A percentile compares a stretch with the other conserved stretches of the same genome.
phyloP scores from a whole-genome alignment of 768 basidiomycete species.

The Pleurotus sapidus region DNA sequence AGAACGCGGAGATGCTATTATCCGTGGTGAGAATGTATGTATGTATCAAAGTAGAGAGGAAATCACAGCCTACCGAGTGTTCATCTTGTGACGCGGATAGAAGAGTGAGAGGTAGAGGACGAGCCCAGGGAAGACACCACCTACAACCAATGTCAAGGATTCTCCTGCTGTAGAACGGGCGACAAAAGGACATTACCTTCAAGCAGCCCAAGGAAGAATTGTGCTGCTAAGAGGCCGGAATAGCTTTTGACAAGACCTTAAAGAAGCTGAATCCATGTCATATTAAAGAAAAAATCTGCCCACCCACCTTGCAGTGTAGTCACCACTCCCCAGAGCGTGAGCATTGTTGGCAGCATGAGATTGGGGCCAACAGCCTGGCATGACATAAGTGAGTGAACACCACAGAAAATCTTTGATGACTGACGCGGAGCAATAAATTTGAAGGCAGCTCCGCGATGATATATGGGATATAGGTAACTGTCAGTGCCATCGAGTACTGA shows the following conservation, averaged over 20 bases:
- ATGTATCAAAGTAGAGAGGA: constrained; percentile 17
- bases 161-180: too few species aligned
- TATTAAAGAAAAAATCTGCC: background rate
- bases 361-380: constrained; percentile 50
- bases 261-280: background rate
- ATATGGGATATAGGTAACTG: constrained; percentile 45
- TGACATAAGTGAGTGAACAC: too few species aligned
- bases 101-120: constrained; percentile 58
- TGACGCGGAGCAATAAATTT: constrained; percentile 53
- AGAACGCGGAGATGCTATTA: constrained; percentile 42
- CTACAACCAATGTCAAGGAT: too few species aligned
- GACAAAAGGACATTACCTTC: constrained; percentile 26
- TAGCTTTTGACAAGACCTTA: constrained; percentile 46
- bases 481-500: constrained; percentile 45
- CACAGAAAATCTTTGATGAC: constrained; percentile 1
- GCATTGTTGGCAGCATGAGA: constrained; percentile 55
- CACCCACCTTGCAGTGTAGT: constrained; percentile 58
- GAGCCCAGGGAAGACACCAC: constrained; percentile 53
- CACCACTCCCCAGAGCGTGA: constrained; percentile 66
- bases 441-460: constrained; percentile 60
- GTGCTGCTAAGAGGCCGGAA: constrained; percentile 39
- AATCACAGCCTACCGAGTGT: constrained; percentile 35
- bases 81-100: constrained; percentile 47
- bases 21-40: constrained; percentile 33
- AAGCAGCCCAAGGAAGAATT: constrained; percentile 52